phyloP scores from a whole-genome alignment of 306 rosid genomes.

The Fragaria nilgerrensis region DNA sequence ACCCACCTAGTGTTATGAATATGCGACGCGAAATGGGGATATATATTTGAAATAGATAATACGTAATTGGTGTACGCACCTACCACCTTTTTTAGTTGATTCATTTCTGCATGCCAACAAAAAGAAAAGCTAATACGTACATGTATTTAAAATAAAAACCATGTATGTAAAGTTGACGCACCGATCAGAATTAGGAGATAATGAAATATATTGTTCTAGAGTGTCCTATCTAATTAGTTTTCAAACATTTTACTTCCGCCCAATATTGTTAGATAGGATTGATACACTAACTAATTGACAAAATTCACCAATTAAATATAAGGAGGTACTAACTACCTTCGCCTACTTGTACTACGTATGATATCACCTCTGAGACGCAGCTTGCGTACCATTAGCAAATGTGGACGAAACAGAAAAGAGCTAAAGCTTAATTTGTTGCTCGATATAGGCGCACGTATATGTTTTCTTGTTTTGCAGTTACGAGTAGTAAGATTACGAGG shows the following conservation, averaged over 20 bases:
- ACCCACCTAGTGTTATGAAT: neutral
- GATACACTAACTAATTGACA: slow-evolving; percentile 4
- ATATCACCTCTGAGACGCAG: neutral
- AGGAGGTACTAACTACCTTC: neutral
- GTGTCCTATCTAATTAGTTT: neutral
- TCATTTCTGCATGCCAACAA: slow-evolving; percentile 5
- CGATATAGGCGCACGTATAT: too few species aligned
- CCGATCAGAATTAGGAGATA: neutral
- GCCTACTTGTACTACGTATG: neutral
- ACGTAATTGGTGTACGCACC: neutral
- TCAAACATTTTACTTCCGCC: neutral
- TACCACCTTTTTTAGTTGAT: slow-evolving; percentile 4
- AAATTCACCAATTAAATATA: neutral
- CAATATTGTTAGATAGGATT: neutral
- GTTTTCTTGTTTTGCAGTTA: too few species aligned
- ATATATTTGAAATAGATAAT: neutral
- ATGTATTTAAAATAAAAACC: neutral
- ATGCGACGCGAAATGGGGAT: neutral
- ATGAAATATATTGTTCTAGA: neutral
- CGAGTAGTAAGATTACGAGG: too few species aligned
- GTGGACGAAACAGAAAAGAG: neutral
- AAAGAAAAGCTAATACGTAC: neutral
- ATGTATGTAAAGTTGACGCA: neutral
- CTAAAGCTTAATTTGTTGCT: neutral
- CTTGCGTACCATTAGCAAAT: neutral